phyloP scores from a whole-genome alignment of 164 flowering plant species.

The Nymphaea colorata region DNA sequence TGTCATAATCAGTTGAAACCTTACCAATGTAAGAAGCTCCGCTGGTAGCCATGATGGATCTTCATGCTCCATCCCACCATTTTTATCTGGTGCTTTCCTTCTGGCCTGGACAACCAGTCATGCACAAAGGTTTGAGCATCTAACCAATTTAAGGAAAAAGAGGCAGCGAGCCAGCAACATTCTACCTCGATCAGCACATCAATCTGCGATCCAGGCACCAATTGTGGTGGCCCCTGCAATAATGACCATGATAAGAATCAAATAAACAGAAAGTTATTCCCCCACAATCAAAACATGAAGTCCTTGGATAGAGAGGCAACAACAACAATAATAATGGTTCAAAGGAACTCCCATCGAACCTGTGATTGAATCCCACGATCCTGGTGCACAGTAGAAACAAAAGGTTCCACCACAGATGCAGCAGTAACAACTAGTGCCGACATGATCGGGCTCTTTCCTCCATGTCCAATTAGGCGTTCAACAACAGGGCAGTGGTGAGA shows the following conservation, averaged over 20 bases:
- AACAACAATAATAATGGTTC: background rate
- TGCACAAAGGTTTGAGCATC: background rate
- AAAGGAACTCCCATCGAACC: conserved; percentile 17
- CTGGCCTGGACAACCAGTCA: conserved; percentile 13
- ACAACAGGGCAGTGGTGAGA: background rate
- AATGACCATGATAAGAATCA: conserved; percentile 4
- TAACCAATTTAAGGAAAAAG: no score
- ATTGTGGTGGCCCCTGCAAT: conserved; percentile 37
- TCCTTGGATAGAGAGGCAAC: background rate
- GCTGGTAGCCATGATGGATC: conserved; percentile 42
- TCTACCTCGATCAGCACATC: conserved; percentile 71
- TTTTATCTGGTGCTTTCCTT: conserved; percentile 6
- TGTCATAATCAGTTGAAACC: background rate
- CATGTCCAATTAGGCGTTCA: conserved; percentile 14
- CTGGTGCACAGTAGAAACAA: conserved; percentile 34
- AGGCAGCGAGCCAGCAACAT: background rate
- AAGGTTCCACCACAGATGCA: conserved; percentile 80
- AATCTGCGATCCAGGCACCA: conserved; percentile 61
- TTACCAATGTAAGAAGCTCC: conserved; percentile 48
- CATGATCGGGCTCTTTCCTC: background rate
- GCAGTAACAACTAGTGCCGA: conserved; percentile 47
- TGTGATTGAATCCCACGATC: conserved; percentile 11
- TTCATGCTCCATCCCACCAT: conserved; percentile 10
- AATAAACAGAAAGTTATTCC: conserved; percentile 2
- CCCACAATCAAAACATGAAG: background rate